Evolutionary conservation across 768 basidiomycete genomes (phyloP).

Genomic region (Neoboletus magnificus): DNA sequence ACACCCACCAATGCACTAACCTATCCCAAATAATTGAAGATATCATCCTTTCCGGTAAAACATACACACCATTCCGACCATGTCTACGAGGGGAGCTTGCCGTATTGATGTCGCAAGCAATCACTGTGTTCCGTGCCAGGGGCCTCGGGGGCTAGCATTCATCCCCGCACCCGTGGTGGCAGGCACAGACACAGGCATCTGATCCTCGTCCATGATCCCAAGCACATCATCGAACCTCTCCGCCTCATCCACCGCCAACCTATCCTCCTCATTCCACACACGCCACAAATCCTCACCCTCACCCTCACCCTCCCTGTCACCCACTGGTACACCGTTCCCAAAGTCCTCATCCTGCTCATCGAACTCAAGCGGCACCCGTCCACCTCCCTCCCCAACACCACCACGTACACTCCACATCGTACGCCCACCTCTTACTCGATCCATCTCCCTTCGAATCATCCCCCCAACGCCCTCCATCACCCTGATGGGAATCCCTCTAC

Average conservation of each 20-base stretch:
- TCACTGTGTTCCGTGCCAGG: background rate
- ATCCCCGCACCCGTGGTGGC: background rate
- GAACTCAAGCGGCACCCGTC: slow-evolving; percentile 47
- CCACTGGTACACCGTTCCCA: slow-evolving; percentile 14
- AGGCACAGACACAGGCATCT: slow-evolving; percentile 17
- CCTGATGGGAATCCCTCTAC: slow-evolving; percentile 47
- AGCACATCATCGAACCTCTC: slow-evolving; percentile 34
- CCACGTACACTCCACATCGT: background rate
- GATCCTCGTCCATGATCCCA: slow-evolving; percentile 34
- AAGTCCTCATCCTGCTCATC: slow-evolving; percentile 72
- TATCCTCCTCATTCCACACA: slow-evolving; percentile 30
- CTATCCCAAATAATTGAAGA: too few species aligned
- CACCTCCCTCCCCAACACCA: background rate
- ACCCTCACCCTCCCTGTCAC: background rate
- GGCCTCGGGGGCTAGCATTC: background rate
- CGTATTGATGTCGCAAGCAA: background rate
- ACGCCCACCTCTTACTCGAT: slow-evolving; percentile 12
- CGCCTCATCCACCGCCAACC: slow-evolving; percentile 30
- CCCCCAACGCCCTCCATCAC: slow-evolving; percentile 59
- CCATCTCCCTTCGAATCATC: slow-evolving; percentile 51
- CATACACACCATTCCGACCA: background rate
- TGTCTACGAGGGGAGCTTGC: background rate
- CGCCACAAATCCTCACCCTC: slow-evolving; percentile 22
- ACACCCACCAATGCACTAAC: too few species aligned
- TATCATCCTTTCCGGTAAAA: background rate